Evolutionary conservation across 768 basidiomycete species (phyloP).

Genomic region (Russula earlei): DNA sequence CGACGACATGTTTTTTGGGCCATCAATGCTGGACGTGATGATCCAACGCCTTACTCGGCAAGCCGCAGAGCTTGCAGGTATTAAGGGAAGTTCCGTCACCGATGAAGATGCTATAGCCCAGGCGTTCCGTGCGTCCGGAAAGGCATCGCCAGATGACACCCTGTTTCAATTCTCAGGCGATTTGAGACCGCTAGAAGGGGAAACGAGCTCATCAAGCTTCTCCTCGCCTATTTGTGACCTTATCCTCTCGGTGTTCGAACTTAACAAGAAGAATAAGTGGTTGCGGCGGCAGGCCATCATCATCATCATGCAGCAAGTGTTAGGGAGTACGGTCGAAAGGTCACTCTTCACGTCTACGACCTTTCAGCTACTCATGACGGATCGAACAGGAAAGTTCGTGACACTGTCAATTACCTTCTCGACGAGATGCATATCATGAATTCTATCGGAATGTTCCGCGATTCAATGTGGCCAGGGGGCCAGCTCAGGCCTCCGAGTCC

Average conservation of each 20-base stretch:
- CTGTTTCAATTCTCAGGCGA: conserved; percentile 68
- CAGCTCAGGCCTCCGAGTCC: conserved; percentile 47
- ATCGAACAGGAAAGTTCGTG: conserved; percentile 69
- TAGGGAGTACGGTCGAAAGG: conserved; percentile 95
- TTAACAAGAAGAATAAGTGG: conserved; percentile 97
- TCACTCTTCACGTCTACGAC: conserved; percentile 24
- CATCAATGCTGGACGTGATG: conserved; percentile 92
- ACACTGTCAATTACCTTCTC: conserved; percentile 53
- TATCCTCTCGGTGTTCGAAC: conserved; percentile 85
- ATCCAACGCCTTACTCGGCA: conserved; percentile 84
- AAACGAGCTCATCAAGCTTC: conserved; percentile 82
- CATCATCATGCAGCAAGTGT: conserved; percentile 89
- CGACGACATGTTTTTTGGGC: conserved; percentile 95
- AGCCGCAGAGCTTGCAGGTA: conserved; percentile 80
- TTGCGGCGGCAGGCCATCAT: conserved; percentile 90
- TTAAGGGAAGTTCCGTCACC: conserved; percentile 65
- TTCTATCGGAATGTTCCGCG: conserved; percentile 57
- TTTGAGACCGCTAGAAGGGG: conserved; percentile 74
- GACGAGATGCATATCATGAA: conserved; percentile 64
- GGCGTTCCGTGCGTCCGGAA: conserved; percentile 64
- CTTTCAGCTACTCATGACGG: background rate
- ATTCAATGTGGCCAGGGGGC: conserved; percentile 82
- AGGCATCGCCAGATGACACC: conserved; percentile 54
- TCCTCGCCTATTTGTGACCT: conserved; percentile 92
- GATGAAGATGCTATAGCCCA: conserved; percentile 82